These are phyloP conservation scores for Penicillium cosmopolitanum DNA, from an alignment of 495 filamentous ascomycete species.

Conservation along the genomic window DNA sequence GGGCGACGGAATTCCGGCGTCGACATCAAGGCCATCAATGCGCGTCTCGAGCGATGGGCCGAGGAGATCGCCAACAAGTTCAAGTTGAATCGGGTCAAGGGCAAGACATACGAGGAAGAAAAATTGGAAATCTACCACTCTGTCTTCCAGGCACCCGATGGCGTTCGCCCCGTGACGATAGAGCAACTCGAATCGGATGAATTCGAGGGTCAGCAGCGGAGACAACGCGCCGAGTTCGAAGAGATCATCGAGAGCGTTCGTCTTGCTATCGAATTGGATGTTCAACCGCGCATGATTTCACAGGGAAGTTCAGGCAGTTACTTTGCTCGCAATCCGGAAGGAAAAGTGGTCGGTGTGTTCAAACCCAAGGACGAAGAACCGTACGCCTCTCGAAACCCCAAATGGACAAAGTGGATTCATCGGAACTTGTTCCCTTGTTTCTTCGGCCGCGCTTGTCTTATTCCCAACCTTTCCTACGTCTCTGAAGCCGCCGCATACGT, in stretches of 20 bases:
- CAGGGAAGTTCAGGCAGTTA: slow-evolving; percentile 98
- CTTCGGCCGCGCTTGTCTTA: slow-evolving; percentile 93
- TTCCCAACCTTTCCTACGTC: slow-evolving; percentile 98
- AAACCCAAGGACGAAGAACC: slow-evolving; percentile 99
- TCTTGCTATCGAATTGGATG: slow-evolving; percentile 84
- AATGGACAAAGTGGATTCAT: slow-evolving; percentile 97
- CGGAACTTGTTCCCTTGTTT: slow-evolving; percentile 94
- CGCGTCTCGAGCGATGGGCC: slow-evolving; percentile 92
- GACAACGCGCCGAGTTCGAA: slow-evolving; percentile 82
- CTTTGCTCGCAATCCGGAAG: slow-evolving; percentile 88
- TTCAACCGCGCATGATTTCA: slow-evolving; percentile 93
- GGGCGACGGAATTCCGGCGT: slow-evolving; percentile 83
- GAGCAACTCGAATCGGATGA: slow-evolving; percentile 69
- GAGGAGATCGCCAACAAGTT: slow-evolving; percentile 98
- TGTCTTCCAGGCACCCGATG: slow-evolving; percentile 90
- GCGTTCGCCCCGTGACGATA: slow-evolving; percentile 74
- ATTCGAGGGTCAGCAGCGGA: slow-evolving; percentile 55
- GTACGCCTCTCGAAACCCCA: slow-evolving; percentile 88
- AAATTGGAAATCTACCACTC: slow-evolving; percentile 95
- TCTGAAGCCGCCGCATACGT: slow-evolving; percentile 97
- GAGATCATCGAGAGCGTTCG: slow-evolving; percentile 87
- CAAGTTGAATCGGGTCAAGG: slow-evolving; percentile 81
- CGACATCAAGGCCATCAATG: slow-evolving; percentile 98
- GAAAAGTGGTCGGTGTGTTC: slow-evolving; percentile 95
- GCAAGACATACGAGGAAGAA: slow-evolving; percentile 76